A percentile compares a stretch with the other conserved stretches of the same genome.
phyloP scores from a whole-genome alignment of 148 eudicot genomes.

The Vaccinium myrtillus region DNA sequence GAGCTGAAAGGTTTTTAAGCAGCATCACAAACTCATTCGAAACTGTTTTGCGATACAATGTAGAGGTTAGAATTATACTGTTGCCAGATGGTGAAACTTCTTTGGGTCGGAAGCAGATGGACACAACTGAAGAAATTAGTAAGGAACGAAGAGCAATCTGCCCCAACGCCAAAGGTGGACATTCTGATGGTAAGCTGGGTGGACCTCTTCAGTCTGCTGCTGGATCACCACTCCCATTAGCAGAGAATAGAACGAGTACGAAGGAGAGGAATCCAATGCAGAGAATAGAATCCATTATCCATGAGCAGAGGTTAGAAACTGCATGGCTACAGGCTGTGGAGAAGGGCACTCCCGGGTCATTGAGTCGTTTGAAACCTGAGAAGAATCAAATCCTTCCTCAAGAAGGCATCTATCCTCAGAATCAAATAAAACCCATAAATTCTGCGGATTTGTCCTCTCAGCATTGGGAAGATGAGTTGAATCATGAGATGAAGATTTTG shows the following conservation, averaged over 20 bases:
- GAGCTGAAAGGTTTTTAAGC: slow-evolving; percentile 89
- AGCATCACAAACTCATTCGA: slow-evolving; percentile 91
- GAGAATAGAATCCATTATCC: slow-evolving; percentile 88
- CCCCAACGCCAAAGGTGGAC: slow-evolving; percentile 14
- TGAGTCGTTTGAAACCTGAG: slow-evolving; percentile 60
- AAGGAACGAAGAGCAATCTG: slow-evolving; percentile 25
- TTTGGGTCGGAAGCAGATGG: slow-evolving; percentile 23
- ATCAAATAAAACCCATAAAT: slow-evolving; percentile 35
- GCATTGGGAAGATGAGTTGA: slow-evolving; percentile 76
- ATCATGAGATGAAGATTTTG: slow-evolving; percentile 57
- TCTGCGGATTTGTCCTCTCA: slow-evolving; percentile 48
- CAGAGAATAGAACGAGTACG: slow-evolving; percentile 19
- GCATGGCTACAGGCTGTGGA: slow-evolving; percentile 96
- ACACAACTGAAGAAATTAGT: slow-evolving; percentile 23
- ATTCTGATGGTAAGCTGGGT: slow-evolving; percentile 32
- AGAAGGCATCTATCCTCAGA: slow-evolving; percentile 43
- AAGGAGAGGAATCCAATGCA: slow-evolving; percentile 59
- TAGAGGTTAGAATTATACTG: slow-evolving; percentile 71
- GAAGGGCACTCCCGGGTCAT: slow-evolving; percentile 80
- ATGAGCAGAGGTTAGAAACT: slow-evolving; percentile 88
- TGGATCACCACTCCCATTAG: slow-evolving; percentile 35
- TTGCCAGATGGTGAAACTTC: slow-evolving; percentile 46
- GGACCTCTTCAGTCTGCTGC: slow-evolving; percentile 31
- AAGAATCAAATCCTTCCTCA: slow-evolving; percentile 82
- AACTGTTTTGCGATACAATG: slow-evolving; percentile 58